Percentiles rank a stretch among this genome's conserved stretches.
phyloP scores from a whole-genome alignment of 106 monocot genomes.

The Phalaenopsis aphrodite region DNA sequence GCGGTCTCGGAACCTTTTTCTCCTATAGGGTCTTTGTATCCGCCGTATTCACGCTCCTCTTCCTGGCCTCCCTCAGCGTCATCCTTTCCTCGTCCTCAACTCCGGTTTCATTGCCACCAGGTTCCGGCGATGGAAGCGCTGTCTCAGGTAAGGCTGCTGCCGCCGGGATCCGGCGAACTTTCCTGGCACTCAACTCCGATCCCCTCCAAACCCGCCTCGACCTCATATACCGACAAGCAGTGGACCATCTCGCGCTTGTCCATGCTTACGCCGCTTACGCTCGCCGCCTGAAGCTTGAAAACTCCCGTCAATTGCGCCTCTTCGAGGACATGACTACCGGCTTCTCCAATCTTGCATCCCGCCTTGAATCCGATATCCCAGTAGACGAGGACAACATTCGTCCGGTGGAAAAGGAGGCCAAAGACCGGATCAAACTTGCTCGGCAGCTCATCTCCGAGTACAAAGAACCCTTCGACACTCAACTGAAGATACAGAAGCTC shows the following conservation, averaged over 20 bases:
- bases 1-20: slow-evolving; percentile 18
- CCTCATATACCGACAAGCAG: slow-evolving; percentile 62
- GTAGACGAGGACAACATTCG: slow-evolving; percentile 48
- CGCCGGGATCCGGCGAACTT: slow-evolving; percentile 14
- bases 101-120: neutral
- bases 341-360: slow-evolving; percentile 40
- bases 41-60: slow-evolving; percentile 32
- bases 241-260: slow-evolving; percentile 65
- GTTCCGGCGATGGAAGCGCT: neutral
- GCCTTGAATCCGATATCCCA: slow-evolving; percentile 17
- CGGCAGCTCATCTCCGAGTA: slow-evolving; percentile 60
- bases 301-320: slow-evolving; percentile 46
- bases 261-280: slow-evolving; percentile 70
- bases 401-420: slow-evolving; percentile 70
- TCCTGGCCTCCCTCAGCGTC: slow-evolving; percentile 27
- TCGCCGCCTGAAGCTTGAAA: slow-evolving; percentile 62
- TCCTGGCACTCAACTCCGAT: slow-evolving; percentile 33
- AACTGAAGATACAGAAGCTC: slow-evolving; percentile 99
- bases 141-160: neutral
- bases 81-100: slow-evolving; percentile 13
- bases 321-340: slow-evolving; percentile 37
- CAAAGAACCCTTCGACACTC: slow-evolving; percentile 92
- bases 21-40: slow-evolving; percentile 27
- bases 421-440: slow-evolving; percentile 64
- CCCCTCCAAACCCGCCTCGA: slow-evolving; percentile 41